Percentiles rank a stretch among this genome's conserved stretches.
Conservation (phyloP, 371 early-diverging fungal genomes). For the Mucor velutinosus region DNA sequence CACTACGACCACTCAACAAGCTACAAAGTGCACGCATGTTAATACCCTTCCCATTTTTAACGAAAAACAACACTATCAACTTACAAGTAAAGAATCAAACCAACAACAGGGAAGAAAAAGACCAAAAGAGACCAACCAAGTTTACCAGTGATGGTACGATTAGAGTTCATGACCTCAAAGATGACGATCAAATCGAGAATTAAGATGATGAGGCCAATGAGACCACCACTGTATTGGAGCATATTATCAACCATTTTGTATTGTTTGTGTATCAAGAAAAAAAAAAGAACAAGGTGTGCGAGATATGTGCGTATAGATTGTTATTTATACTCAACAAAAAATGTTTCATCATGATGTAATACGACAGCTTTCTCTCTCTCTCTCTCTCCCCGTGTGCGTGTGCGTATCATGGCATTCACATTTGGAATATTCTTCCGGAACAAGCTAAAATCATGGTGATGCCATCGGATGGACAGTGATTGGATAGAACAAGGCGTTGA, state of each 20-base stretch:
- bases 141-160: conserved; percentile 51
- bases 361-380: background rate
- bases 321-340: background rate
- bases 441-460: background rate
- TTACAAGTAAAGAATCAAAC: conserved; percentile 67
- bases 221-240: conserved; percentile 47
- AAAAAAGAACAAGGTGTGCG: background rate
- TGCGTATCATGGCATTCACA: background rate
- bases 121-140: conserved; percentile 61
- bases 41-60: background rate
- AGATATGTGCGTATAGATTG: background rate
- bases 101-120: conserved; percentile 65
- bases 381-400: background rate
- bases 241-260: conserved; percentile 38
- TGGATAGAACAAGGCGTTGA: too few species aligned
- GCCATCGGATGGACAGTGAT: background rate
- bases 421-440: background rate
- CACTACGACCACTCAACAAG: conserved; percentile 57
- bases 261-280: background rate
- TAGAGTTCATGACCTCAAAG: conserved; percentile 65
- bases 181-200: conserved; percentile 63
- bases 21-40: conserved; percentile 25
- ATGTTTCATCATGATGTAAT: conserved; percentile 3
- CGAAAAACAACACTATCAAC: conserved; percentile 16
- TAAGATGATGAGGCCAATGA: conserved; percentile 55